These are phyloP conservation scores for Macrophomina tecta DNA, from an alignment of 2,329 filamentous ascomycete species.

Conservation along the genomic window DNA sequence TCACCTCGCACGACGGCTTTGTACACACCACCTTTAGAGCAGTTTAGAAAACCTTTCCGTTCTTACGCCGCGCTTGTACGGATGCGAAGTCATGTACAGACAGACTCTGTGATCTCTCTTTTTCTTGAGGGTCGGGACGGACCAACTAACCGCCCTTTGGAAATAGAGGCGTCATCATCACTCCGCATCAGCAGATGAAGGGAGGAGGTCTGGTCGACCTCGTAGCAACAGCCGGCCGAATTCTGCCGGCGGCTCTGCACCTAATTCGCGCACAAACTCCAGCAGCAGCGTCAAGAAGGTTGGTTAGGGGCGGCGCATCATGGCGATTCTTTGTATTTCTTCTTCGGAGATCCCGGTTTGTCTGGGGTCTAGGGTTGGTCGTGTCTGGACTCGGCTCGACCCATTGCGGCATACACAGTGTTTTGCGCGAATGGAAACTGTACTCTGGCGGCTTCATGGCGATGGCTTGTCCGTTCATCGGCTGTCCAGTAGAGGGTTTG, in stretches of 20 bases:
- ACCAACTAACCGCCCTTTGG: constrained; percentile 28
- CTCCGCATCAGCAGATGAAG: constrained; percentile 41
- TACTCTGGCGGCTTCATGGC: constrained; percentile 24
- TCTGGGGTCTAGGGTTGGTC: constrained; percentile 11
- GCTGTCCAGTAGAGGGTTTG: constrained; percentile 21
- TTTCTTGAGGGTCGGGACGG: constrained; percentile 15
- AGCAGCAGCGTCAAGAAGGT: constrained; percentile 28
- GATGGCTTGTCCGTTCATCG: constrained; percentile 21
- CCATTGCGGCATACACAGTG: constrained; percentile 20
- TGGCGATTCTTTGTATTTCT: constrained; percentile 24
- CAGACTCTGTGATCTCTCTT: constrained; percentile 26
- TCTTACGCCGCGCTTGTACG: constrained; percentile 29
- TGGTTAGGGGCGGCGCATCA: constrained; percentile 14
- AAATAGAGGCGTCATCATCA: constrained; percentile 46
- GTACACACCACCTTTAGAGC: constrained; percentile 28
- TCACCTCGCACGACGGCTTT: constrained; percentile 26
- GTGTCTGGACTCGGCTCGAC: constrained; percentile 21
- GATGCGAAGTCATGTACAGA: constrained; percentile 26
- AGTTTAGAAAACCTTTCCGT: constrained; percentile 29
- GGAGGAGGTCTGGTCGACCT: constrained; percentile 43
- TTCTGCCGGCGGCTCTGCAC: constrained; percentile 36
- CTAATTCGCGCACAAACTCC: constrained; percentile 25
- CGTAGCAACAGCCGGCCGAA: constrained; percentile 49
- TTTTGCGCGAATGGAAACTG: constrained; percentile 8
- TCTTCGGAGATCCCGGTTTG: constrained; percentile 12